Evolutionary conservation across 495 filamentous ascomycete genomes (phyloP).

Genomic region (Neohortaea acidophila): DNA sequence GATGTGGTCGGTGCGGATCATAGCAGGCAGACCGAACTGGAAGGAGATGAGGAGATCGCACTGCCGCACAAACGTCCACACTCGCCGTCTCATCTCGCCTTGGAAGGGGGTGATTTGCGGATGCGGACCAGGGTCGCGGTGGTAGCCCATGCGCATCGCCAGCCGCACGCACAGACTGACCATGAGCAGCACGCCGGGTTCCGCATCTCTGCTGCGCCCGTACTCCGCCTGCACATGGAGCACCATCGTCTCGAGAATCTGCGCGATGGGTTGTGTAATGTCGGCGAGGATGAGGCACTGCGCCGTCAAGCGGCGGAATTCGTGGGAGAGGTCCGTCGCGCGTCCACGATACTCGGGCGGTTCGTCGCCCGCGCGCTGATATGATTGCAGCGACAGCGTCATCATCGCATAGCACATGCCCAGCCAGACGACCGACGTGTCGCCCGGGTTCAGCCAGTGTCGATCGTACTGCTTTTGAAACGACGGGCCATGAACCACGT

Average conservation of each 20-base stretch:
- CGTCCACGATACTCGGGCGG: slow-evolving; percentile 56
- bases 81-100: slow-evolving; percentile 77
- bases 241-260: slow-evolving; percentile 79
- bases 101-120: slow-evolving; percentile 71
- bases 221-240: slow-evolving; percentile 76
- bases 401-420: slow-evolving; percentile 78
- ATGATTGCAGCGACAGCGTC: slow-evolving; percentile 81
- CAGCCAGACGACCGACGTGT: slow-evolving; percentile 75
- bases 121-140: slow-evolving; percentile 77
- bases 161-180: slow-evolving; percentile 66
- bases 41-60: slow-evolving; percentile 81
- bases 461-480: slow-evolving; percentile 74
- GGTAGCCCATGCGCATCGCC: slow-evolving; percentile 90
- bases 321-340: slow-evolving; percentile 48
- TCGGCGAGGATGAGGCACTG: slow-evolving; percentile 79
- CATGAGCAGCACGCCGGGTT: slow-evolving; percentile 69
- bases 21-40: slow-evolving; percentile 76
- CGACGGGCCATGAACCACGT: slow-evolving; percentile 72
- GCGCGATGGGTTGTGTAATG: slow-evolving; percentile 70
- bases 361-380: slow-evolving; percentile 77
- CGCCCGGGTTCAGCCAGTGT: slow-evolving; percentile 73
- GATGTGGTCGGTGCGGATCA: slow-evolving; percentile 67
- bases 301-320: slow-evolving; percentile 67
- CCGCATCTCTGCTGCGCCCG: slow-evolving; percentile 60
- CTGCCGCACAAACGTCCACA: slow-evolving; percentile 74